Base-by-base conservation (phyloP, 2,329 filamentous ascomycete species). In the Penicillium psychrosexuale region DNA sequence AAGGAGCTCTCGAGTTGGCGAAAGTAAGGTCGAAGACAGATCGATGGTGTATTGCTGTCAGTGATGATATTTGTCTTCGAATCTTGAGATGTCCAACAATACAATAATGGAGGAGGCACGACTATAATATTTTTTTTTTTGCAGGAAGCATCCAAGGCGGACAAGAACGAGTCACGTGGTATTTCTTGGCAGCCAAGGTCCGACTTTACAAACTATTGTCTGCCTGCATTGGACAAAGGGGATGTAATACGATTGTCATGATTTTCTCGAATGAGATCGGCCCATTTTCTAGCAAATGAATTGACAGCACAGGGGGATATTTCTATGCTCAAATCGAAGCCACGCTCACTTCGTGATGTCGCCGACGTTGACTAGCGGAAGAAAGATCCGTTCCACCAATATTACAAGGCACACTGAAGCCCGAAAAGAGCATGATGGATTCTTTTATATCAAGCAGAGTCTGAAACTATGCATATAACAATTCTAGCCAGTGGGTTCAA, bases 61-160 rank as follows among this genome's bases (percentile, higher is more conserved):
- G 15, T 39, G 52, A 45, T 51, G 28, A 45, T 38, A 30, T 39
- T 39, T 28, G 39, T 33, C 30, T 42, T 53, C 47, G 34, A 38
- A 24, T 27, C 13, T 45, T 28, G 27, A 54, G 36, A 40, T 45
- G 9, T 30, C 52, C 30, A 37, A 30, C 51, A 15, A 51, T 15
- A 22, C 49, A 37, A 54, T 39, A 37, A 54, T 39, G 39, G 45
- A 38, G 46, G 36, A 42, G 22, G 40, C 30, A 48, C 51, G 47
- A 50, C 47, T 50, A 22, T 33, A 40, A n/a, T 33, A 13, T 39
- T 38, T 51, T 51, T 51, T 54, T 54, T 45, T 53, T 40, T 39
- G 50, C 44, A 53, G 45, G 45, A 53, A 42, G 22, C 31, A 45
- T 45, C 47, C 40, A 54, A 54, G 52, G 52, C 52, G 52, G 52